Conservation (phyloP, 495 filamentous ascomycete genomes). For the Annulohypoxylon bovei region DNA sequence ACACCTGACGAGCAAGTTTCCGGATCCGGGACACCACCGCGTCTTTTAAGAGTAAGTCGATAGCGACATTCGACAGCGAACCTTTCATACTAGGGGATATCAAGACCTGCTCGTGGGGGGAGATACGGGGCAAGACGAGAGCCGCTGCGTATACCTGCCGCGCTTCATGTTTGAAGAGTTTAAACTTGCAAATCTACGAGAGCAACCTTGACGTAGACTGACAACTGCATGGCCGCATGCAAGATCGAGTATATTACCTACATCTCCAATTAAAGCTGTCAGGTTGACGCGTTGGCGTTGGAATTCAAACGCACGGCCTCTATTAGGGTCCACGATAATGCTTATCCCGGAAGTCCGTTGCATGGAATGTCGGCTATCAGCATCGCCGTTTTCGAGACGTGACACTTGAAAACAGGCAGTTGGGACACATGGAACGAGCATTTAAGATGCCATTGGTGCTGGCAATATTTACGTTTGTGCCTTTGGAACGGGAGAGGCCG, state of each 20-base stretch:
- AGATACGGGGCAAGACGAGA: not conserved
- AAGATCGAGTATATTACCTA: not conserved
- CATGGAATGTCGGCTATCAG: conserved; percentile 12
- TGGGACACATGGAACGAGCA: conserved; percentile 13
- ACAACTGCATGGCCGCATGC: not conserved
- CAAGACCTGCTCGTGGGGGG: not conserved
- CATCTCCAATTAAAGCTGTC: not conserved
- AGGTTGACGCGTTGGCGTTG: conserved; percentile 23
- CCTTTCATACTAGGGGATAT: not conserved
- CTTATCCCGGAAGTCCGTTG: conserved; percentile 33
- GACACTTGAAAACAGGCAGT: not conserved
- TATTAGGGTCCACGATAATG: conserved; percentile 12
- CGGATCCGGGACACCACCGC: conserved; percentile 5
- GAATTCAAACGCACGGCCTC: conserved; percentile 9
- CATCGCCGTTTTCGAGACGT: not conserved
- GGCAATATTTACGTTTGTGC: not conserved
- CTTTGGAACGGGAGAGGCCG: conserved; percentile 10
- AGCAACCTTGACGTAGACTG: conserved; percentile 10
- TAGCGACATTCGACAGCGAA: conserved; percentile 4
- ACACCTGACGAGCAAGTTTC: conserved; percentile 30
- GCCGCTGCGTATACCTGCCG: not conserved
- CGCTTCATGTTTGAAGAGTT: conserved; percentile 28
- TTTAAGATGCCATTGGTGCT: not conserved
- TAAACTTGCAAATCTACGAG: conserved; percentile 18
- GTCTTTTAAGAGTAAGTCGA: conserved; percentile 26